Evolutionary conservation across 306 rosid genomes (phyloP).

Genomic region (Trifolium subterraneum): DNA sequence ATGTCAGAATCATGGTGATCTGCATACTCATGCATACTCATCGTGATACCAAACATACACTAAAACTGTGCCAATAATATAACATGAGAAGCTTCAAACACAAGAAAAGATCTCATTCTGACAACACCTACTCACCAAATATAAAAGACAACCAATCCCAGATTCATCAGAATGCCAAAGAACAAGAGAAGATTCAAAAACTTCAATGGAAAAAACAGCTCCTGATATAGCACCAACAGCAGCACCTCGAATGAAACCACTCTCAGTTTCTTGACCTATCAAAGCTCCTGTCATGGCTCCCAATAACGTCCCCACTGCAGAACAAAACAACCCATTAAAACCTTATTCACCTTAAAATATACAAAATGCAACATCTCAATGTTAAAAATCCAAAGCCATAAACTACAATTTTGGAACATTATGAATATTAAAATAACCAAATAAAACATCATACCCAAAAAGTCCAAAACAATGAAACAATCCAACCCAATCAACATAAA

Average conservation of each 20-base stretch:
- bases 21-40: too few relatives aligned
- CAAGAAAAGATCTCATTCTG: conserved; percentile 24
- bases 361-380: conserved; percentile 6
- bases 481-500: conserved; percentile 40
- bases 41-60: too few relatives aligned
- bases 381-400: background rate
- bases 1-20: too few relatives aligned
- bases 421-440: too few relatives aligned
- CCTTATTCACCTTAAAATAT: conserved; percentile 17
- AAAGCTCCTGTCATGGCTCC: conserved; percentile 99
- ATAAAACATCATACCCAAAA: conserved; percentile 8
- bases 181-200: conserved; percentile 92
- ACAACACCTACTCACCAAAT: conserved; percentile 67
- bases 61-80: conserved; percentile 9
- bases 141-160: conserved; percentile 91
- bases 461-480: conserved; percentile 15
- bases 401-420: conserved; percentile 3
- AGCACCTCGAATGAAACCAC: conserved; percentile 98
- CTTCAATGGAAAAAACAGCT: conserved; percentile 99
- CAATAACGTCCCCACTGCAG: conserved; percentile 87
- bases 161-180: conserved; percentile 99
- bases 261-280: conserved; percentile 99
- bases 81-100: conserved; percentile 14
- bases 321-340: conserved; percentile 46
- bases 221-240: conserved; percentile 99